phyloP scores from a whole-genome alignment of 208 protist species.

The Wallacemonas collosoma region DNA sequence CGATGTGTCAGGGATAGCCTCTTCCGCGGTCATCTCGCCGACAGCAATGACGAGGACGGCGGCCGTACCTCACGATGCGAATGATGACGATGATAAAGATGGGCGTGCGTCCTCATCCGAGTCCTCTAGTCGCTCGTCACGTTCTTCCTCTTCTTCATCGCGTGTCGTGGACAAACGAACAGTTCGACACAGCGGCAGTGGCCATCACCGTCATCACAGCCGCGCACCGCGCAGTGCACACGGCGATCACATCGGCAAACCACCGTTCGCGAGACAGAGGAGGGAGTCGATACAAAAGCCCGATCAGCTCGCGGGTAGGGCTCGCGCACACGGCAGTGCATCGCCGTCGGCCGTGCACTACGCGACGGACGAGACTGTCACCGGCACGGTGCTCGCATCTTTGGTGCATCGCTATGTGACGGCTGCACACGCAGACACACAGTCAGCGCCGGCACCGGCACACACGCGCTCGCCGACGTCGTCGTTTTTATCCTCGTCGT shows the following conservation, averaged over 20 bases:
- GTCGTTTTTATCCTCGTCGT: background rate
- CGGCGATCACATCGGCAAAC: no score
- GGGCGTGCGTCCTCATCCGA: background rate
- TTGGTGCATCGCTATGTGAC: background rate
- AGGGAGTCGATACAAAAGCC: no score
- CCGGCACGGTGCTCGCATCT: background rate
- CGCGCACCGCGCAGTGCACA: no score
- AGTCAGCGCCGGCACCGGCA: no score
- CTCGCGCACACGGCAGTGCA: no score
- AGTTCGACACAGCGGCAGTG: no score
- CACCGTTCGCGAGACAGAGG: no score
- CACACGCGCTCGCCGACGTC: background rate
- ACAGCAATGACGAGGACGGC: background rate
- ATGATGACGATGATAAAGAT: background rate
- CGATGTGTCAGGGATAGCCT: no score
- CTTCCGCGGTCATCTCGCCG: background rate
- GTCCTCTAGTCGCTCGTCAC: background rate
- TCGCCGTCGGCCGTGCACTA: background rate
- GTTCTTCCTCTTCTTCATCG: no score
- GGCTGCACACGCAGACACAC: background rate
- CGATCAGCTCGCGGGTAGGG: no score
- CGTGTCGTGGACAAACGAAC: no score
- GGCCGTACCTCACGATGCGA: background rate
- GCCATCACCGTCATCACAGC: no score
- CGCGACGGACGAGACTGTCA: constrained; percentile 3